These are phyloP conservation scores for Aspergillus fructus DNA, from an alignment of 2,329 filamentous ascomycete species.

Conservation along the genomic window DNA sequence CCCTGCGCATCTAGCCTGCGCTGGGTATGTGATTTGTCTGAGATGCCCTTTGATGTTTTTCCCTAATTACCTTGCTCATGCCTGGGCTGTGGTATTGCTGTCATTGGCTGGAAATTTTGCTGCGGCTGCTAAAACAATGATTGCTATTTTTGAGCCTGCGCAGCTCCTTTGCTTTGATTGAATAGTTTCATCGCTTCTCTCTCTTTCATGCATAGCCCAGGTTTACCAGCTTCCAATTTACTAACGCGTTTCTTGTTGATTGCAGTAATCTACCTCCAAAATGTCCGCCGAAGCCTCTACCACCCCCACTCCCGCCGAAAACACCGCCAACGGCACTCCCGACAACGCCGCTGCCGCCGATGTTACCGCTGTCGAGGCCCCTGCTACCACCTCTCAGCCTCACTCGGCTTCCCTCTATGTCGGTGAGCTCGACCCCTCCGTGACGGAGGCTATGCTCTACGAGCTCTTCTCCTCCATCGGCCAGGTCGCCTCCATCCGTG, in stretches of 20 bases:
- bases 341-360: conserved; percentile 54
- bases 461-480: conserved; percentile 99
- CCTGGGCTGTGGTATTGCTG: not conserved
- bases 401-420: conserved; percentile 98
- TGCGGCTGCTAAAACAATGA: not conserved
- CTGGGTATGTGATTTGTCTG: not conserved
- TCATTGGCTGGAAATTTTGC: not conserved
- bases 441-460: conserved; percentile 99
- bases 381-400: conserved; percentile 71
- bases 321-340: conserved; percentile 60
- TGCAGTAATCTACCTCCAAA: conserved; percentile 49
- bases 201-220: not conserved
- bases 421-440: conserved; percentile 93
- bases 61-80: not conserved
- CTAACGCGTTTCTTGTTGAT: not conserved
- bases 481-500: conserved; percentile 97
- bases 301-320: conserved; percentile 62
- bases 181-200: not conserved
- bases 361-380: conserved; percentile 41
- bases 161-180: not conserved
- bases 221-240: not conserved
- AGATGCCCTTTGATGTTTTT: not conserved
- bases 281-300: conserved; percentile 78
- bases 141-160: not conserved
- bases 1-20: not conserved